These are phyloP conservation scores for Lasiodiplodia sp. DNA, from an alignment of 2,329 filamentous ascomycete genomes.

Conservation along the genomic window DNA sequence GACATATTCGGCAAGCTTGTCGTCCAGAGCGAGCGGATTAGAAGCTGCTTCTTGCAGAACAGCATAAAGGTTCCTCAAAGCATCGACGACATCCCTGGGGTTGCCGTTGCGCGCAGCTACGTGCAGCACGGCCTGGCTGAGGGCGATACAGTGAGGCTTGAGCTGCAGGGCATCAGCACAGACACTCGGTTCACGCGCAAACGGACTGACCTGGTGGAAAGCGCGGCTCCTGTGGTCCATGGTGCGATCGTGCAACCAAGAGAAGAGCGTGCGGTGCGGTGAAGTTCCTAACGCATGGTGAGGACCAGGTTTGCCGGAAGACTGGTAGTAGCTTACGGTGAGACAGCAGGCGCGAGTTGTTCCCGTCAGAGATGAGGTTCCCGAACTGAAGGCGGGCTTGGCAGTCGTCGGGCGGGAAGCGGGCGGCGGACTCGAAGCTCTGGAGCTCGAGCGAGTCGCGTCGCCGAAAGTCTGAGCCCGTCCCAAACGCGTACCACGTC, in stretches of 20 bases:
- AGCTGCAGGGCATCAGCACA: constrained; percentile 52
- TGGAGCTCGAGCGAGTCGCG: constrained; percentile 27
- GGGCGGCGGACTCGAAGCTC: constrained; percentile 10
- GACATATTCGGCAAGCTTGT: constrained; percentile 88
- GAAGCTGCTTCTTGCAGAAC: constrained; percentile 46
- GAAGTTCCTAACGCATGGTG: not conserved
- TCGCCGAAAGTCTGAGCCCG: constrained; percentile 27
- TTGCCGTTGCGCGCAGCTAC: constrained; percentile 57
- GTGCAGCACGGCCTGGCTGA: constrained; percentile 62
- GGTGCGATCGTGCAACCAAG: not conserved
- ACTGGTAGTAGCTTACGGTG: not conserved
- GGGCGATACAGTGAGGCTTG: constrained; percentile 64
- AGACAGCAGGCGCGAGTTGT: not conserved
- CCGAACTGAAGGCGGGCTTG: not conserved
- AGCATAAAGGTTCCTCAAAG: constrained; percentile 56
- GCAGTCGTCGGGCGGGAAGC: constrained; percentile 5
- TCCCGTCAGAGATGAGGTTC: not conserved
- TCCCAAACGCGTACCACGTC: constrained; percentile 30
- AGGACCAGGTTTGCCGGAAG: not conserved
- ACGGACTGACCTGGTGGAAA: constrained; percentile 48
- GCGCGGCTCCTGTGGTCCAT: constrained; percentile 42
- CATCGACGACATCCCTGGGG: constrained; percentile 55
- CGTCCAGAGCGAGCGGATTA: constrained; percentile 64
- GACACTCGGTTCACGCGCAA: not conserved
- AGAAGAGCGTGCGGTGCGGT: not conserved